phyloP scores from a whole-genome alignment of 1,284 basidiomycete species.

The Singerocomus rubriflavus region DNA sequence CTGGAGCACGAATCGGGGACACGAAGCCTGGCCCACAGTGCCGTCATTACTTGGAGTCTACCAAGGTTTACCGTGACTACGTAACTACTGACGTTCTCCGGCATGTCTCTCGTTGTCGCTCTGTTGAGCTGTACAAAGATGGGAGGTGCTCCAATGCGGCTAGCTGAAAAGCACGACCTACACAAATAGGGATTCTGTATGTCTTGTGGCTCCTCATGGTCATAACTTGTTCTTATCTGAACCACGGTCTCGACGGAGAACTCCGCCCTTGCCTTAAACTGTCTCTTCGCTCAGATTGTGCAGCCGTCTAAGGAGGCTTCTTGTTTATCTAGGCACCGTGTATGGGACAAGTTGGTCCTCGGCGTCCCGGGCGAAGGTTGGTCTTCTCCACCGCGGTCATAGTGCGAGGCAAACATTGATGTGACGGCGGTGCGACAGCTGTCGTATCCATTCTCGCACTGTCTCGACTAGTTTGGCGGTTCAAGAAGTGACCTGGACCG shows the following conservation, averaged over 20 bases:
- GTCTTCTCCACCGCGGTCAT: slow-evolving; percentile 29
- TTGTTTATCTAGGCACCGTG: neutral
- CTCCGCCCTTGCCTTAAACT: neutral
- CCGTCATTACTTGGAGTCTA: neutral
- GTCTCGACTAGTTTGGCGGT: slow-evolving; percentile 10
- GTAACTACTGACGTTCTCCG: neutral
- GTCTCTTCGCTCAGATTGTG: neutral
- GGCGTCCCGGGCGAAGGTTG: neutral
- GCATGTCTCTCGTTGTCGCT: slow-evolving; percentile 6
- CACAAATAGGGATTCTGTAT: neutral
- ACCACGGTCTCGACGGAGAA: neutral
- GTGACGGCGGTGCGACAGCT: slow-evolving; percentile 24
- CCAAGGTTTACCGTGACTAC: neutral
- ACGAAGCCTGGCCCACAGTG: neutral
- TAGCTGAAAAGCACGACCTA: neutral
- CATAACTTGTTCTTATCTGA: slow-evolving; percentile 9
- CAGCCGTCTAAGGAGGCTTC: neutral
- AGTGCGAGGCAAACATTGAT: slow-evolving; percentile 36
- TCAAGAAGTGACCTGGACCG: neutral
- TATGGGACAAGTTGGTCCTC: neutral
- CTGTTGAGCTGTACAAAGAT: slow-evolving; percentile 1
- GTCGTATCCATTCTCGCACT: slow-evolving; percentile 1
- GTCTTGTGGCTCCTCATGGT: too few relatives aligned
- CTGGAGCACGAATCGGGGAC: neutral
- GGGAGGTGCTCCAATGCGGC: neutral